Percentiles rank a stretch among this genome's conserved stretches.
phyloP scores from a whole-genome alignment of 306 rosid genomes.

The Fragaria iinumae region DNA sequence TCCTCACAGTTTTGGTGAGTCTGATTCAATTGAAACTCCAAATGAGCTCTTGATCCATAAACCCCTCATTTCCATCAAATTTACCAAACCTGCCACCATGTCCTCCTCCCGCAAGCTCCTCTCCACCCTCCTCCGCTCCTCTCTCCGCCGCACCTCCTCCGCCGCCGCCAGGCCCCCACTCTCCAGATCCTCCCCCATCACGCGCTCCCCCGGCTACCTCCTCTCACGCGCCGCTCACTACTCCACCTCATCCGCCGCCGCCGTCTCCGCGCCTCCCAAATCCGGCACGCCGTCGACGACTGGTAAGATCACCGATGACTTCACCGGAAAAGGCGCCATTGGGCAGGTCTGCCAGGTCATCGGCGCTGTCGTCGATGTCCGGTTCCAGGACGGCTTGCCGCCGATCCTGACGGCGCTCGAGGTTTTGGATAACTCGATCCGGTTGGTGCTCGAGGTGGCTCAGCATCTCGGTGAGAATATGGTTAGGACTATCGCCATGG shows the following conservation, averaged over 20 bases:
- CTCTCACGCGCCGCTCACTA: constrained; percentile 57
- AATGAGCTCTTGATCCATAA: neutral
- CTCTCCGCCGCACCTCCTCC: constrained; percentile 36
- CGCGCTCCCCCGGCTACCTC: constrained; percentile 44
- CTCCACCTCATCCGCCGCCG: constrained; percentile 52
- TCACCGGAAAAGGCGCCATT: constrained; percentile 66
- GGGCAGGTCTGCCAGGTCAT: constrained; percentile 81
- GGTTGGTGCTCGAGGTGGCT: constrained; percentile 73
- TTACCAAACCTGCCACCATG: constrained; percentile 12
- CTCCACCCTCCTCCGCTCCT: constrained; percentile 47
- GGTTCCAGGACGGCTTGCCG: constrained; percentile 74
- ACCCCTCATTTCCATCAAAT: neutral
- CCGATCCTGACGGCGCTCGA: constrained; percentile 78
- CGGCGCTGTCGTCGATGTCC: constrained; percentile 83
- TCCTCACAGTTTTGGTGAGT: neutral
- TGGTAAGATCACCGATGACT: constrained; percentile 62
- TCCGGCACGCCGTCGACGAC: constrained; percentile 17
- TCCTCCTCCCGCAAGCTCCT: constrained; percentile 46
- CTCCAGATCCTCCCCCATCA: constrained; percentile 17
- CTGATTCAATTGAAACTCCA: neutral
- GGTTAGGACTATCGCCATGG: constrained; percentile 92
- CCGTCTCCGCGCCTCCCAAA: constrained; percentile 33
- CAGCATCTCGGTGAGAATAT: constrained; percentile 84
- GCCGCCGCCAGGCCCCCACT: constrained; percentile 2
- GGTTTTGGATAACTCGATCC: constrained; percentile 55